Base-by-base conservation (phyloP, 2,329 filamentous ascomycete species). In the Aspergillus udagawae region DNA sequence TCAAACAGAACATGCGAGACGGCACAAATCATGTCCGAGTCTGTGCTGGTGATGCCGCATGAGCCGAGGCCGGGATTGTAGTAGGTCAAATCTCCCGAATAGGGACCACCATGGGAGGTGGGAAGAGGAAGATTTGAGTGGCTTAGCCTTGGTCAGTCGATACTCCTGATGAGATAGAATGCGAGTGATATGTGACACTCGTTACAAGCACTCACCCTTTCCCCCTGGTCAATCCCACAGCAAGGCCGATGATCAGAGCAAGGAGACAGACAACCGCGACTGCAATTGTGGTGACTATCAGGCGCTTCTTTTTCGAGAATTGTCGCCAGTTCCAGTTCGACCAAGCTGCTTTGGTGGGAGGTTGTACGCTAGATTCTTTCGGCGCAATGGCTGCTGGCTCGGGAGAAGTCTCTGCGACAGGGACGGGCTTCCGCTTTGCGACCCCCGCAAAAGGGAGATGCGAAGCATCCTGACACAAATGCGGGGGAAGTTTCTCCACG, bases 1-100 rank as follows among this genome's bases (percentile, higher is more conserved):
- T 92, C 88, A 67, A 84, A 93, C 4, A 89, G 68, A n/a, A 80
- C 67, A 65, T 87, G 83, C 1, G 86, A 87, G 0, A 93, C 80
- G 0, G 90, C 83, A 38, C 83, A 86, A 44, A 92, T 83, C 56
- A 80, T 67, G 56, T 91, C 86, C 7, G 70, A 73, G 7, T 79
- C 76, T 1, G 68, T 72, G 53, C 82, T 84, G 1, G 74, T 79
- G 32, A 81, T 72, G 4, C 89, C 90, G 68, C 90, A 93, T 0
- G 89, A 86, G 12, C 90, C 89, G 3, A 90, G 78, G 0, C 73
- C 83, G 0, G 87, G 83, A 20, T 77, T 75, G 70, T 89, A 92
- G 75, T 86, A 92, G 0, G 87, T 91, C 52, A 90, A 70, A 51
- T 90, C 86, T 53, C 87, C 88, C 3, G 75, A 80, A 65, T 83